Base-by-base conservation (phyloP, 2,329 filamentous ascomycete genomes). In the Stachybotrys chlorohalonatus region DNA sequence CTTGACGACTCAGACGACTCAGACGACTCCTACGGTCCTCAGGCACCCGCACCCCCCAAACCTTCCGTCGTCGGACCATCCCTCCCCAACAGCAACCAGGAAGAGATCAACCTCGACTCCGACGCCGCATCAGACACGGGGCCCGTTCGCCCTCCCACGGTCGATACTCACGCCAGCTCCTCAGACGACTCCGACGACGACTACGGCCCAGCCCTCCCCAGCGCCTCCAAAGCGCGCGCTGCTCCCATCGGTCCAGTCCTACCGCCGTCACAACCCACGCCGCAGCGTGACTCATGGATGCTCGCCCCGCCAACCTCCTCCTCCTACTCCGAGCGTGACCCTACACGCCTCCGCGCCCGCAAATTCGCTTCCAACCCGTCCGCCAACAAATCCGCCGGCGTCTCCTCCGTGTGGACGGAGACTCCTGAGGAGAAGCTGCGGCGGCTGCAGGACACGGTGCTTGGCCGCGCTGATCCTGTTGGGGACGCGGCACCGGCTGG, bases 391-490 rank as follows among this genome's bases (percentile, higher is more conserved):
- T 61, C 60, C 9, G 58, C 63, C 9, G 70, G 67, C 5, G 78
- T 90, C 49, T 80, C 82, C 64, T 84, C 83, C 24, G 83, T 93
- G 48, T 97, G 93, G 93, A 92, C 90, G 1, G 93, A 97, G 70
- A 96, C 90, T 8, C 89, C 90, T 0, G 89, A 93, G 67, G 82
- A 96, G 71, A 95, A 95, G 69, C 83, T 89, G 55, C 85, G 87
- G 69, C 80, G 90, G 46, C 72, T 96, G 24, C 85, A 87, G 62
- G 85, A 95, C 67, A 84, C 94, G 53, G 87, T 95, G 11, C 80
- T 96, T 61, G 92, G 92, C 0, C 82, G 92, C 3, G 73, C 73
- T 16, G 72, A 73, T 31, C 70, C 76, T 13, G 58, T 55, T n/a
- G 51, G 68, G 58, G 53, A 73, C 69, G 58, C 72, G 72, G 45